These are phyloP conservation scores for Phyllosticta capitalensis DNA, from an alignment of 2,329 filamentous ascomycete species.

Conservation along the genomic window DNA sequence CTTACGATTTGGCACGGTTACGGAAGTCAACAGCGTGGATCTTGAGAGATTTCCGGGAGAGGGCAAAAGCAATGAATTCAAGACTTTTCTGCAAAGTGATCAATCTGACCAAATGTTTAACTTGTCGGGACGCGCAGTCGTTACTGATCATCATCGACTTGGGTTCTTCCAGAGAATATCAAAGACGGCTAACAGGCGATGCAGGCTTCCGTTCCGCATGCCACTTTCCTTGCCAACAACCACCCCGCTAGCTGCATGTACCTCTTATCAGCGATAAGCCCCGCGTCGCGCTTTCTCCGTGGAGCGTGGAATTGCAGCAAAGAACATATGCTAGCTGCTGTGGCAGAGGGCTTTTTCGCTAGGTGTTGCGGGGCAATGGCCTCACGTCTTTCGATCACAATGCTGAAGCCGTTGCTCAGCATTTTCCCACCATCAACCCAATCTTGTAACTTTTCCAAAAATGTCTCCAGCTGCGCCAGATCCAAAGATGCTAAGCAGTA, in stretches of 20 bases:
- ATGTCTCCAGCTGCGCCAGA: neutral
- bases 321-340: neutral
- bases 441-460: neutral
- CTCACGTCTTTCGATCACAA: neutral
- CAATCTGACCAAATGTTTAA: neutral
- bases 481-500: neutral
- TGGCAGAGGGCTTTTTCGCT: neutral
- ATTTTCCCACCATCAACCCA: neutral
- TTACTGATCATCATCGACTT: no score
- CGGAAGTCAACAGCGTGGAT: neutral
- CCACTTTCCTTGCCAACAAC: neutral
- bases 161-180: neutral
- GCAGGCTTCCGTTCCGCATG: neutral
- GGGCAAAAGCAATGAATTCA: conserved; percentile 10
- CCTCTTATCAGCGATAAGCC: conserved; percentile 3
- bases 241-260: neutral
- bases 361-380: neutral
- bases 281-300: conserved; percentile 1
- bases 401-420: neutral
- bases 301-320: conserved; percentile 1
- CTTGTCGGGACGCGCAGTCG: no score
- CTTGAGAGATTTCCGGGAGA: neutral
- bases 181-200: neutral
- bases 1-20: conserved; percentile 9
- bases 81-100: neutral